phyloP scores from a whole-genome alignment of 1,139 yeast species.

The Scheffersomyces segobiensis region DNA sequence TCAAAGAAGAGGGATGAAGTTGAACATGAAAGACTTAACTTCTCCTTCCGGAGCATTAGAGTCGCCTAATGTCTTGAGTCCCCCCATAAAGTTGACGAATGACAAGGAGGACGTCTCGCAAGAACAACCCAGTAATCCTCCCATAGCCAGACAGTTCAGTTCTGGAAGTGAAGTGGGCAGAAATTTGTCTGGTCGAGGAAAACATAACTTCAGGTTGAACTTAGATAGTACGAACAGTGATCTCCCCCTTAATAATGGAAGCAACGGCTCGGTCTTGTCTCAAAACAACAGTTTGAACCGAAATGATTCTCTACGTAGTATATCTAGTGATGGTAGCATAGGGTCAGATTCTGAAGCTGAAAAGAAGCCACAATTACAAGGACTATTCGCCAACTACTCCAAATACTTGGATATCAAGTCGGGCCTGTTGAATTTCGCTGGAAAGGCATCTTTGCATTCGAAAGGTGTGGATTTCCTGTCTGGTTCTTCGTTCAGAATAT shows the following conservation, averaged over 20 bases:
- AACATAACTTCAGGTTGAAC: constrained; percentile 41
- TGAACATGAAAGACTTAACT: constrained; percentile 38
- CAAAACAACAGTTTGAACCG: neutral
- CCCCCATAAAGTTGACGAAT: constrained; percentile 5
- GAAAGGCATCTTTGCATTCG: constrained; percentile 89
- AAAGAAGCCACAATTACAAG: constrained; percentile 38
- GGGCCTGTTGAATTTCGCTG: constrained; percentile 88
- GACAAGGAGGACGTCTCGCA: neutral
- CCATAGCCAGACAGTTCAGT: constrained; percentile 12
- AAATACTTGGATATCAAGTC: constrained; percentile 89
- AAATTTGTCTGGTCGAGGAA: constrained; percentile 37
- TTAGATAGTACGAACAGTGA: constrained; percentile 20
- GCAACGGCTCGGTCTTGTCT: neutral
- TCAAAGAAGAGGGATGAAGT: constrained; percentile 59
- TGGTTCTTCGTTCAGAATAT: constrained; percentile 84
- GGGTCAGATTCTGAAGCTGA: constrained; percentile 1
- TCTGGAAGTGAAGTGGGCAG: constrained; percentile 39
- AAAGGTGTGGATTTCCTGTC: constrained; percentile 88
- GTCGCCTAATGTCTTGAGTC: constrained; percentile 1
- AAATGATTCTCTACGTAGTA: neutral
- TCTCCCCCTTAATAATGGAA: constrained; percentile 10
- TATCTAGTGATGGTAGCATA: constrained; percentile 3
- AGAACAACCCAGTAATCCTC: neutral
- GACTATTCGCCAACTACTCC: constrained; percentile 77
- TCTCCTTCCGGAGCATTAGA: neutral